Evolutionary conservation across 2,329 filamentous ascomycete species (phyloP), one percentile per base, ranked within the genome.

Genomic region (Anisogramma anomala): DNA sequence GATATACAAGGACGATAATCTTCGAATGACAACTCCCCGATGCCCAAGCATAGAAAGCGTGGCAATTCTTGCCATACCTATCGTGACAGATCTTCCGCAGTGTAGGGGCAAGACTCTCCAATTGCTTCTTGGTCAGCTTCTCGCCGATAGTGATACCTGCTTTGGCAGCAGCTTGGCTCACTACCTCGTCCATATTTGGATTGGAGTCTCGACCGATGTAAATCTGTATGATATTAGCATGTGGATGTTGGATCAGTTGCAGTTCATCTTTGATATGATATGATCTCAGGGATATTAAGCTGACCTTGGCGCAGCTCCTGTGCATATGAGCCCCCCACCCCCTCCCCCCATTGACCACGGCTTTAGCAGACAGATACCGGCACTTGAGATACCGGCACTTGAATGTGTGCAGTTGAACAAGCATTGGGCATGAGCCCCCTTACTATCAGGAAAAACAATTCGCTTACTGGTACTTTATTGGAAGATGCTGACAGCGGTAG

Each of bases 151-250:
- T 27, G n/a, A 49, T n/a, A 13, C 48, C 46, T 15, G 38, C 42
- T 35, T 33, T 23, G 8, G 30, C 26, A 18, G 39, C 41, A 10
- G 50, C 50, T 15, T 23, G 15, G 3, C 39, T 7, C 2, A 46
- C 15, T 37, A 41, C 42, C 5, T 44, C 28, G 18, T 53, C 51
- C 32, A 48, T 41, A 17, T 49, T 51, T 9, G 49, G 39, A 14
- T 49, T 51, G 4, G 49, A 37, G 17, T 53, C 51, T 34, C 50
- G 48, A 1, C 50, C 51, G 6, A 53, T 47, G 41, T 49, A 53
- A 8, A 53, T 48, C 51, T 53, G 23, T 9, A 5, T 3, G 17
- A 32, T 2, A 6, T 35, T n/a, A 41, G 34, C 8, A n/a, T n/a
- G n/a, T n/a, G n/a, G n/a, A n/a, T n/a, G n/a, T n/a, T n/a, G n/a